Conservation (phyloP, 768 basidiomycete genomes). For the Termitomyces sp. region DNA sequence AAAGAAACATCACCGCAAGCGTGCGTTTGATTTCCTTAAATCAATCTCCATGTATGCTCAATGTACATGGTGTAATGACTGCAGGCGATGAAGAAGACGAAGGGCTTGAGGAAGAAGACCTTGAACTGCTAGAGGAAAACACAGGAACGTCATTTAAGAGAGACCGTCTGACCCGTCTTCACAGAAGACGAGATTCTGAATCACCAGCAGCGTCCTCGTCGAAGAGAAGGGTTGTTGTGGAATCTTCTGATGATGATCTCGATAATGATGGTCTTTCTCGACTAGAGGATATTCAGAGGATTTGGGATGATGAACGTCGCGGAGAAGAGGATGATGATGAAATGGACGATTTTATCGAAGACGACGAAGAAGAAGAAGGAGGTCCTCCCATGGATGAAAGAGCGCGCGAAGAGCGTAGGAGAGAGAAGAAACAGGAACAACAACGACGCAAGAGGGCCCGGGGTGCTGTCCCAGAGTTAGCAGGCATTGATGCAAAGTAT, state of each 20-base stretch:
- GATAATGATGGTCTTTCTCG: constrained; percentile 50
- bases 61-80: constrained; percentile 1
- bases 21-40: constrained; percentile 24
- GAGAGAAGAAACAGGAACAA: constrained; percentile 62
- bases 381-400: constrained; percentile 66
- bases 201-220: constrained; percentile 63
- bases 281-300: constrained; percentile 60
- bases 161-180: constrained; percentile 58
- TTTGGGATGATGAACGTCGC: constrained; percentile 79
- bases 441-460: constrained; percentile 61
- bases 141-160: constrained; percentile 77
- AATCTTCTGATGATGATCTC: constrained; percentile 77
- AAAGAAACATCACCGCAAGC: constrained; percentile 58
- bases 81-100: constrained; percentile 50
- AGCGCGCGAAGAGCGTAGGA: constrained; percentile 69
- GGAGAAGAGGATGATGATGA: constrained; percentile 73
- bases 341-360: constrained; percentile 77
- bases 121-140: constrained; percentile 86
- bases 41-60: constrained; percentile 6
- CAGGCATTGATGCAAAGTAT: constrained; percentile 81
- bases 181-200: constrained; percentile 68
- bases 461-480: constrained; percentile 63
- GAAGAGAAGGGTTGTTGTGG: constrained; percentile 52
- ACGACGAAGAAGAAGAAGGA: constrained; percentile 76
- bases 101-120: constrained; percentile 87